Conservation (phyloP, 2,329 filamentous ascomycete species). For the Dothistroma septosporum region DNA sequence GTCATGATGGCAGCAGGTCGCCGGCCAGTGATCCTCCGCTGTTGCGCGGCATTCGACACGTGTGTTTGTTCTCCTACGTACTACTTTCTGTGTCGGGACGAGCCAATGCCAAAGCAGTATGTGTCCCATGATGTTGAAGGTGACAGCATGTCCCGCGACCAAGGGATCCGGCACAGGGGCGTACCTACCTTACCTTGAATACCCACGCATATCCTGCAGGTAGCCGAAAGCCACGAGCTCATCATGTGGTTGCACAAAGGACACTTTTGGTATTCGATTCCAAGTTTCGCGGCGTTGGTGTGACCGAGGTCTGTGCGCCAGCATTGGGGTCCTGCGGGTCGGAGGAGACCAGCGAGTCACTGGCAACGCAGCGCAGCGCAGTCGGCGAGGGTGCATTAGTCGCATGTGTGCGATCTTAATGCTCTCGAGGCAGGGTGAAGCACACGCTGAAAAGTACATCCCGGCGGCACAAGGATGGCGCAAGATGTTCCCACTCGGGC, state of each 20-base stretch:
- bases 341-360: neutral
- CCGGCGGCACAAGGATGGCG: conserved; percentile 5
- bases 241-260: neutral
- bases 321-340: neutral
- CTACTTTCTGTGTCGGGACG: neutral
- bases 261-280: neutral
- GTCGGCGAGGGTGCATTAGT: neutral
- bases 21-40: conserved; percentile 6
- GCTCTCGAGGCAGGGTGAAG: neutral
- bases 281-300: neutral
- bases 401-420: neutral
- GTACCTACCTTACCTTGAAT: conserved; percentile 6
- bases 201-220: conserved; percentile 2
- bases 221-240: conserved; percentile 9
- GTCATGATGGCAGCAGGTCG: neutral
- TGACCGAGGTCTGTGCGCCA: neutral
- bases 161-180: conserved; percentile 1
- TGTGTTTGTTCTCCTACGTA: neutral
- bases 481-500: neutral
- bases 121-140: conserved; percentile 2
- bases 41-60: conserved; percentile 4
- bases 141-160: neutral
- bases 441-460: neutral
- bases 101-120: neutral
- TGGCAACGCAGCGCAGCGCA: neutral